These are phyloP conservation scores for Solanum virginianum DNA, from an alignment of 257 asterid genomes.

Conservation along the genomic window DNA sequence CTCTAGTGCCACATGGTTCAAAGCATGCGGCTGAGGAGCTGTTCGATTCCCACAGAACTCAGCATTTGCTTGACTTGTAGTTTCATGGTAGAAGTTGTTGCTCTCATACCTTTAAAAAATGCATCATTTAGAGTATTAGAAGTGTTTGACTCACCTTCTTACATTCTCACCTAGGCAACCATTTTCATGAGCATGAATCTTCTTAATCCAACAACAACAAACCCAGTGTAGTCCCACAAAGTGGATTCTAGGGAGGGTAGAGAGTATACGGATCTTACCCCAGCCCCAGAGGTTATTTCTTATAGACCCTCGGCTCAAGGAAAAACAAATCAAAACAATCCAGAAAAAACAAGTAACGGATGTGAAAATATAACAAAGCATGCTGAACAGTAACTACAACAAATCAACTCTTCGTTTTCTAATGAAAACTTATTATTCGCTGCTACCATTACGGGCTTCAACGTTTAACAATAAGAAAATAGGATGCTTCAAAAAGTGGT, in stretches of 20 bases:
- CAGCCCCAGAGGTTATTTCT: not conserved
- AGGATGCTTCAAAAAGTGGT: not conserved
- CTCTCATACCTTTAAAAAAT: slow-evolving; percentile 53
- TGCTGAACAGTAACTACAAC: not conserved
- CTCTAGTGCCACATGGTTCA: slow-evolving; percentile 18
- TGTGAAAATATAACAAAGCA: not conserved
- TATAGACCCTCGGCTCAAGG: not conserved
- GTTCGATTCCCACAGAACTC: slow-evolving; percentile 56
- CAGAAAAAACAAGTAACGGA: not conserved
- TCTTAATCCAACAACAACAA: not conserved
- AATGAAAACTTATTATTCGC: not conserved
- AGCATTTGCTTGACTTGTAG: slow-evolving; percentile 50
- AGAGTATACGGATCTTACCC: not conserved
- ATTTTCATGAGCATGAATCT: not conserved
- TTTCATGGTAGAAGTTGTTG: slow-evolving; percentile 51
- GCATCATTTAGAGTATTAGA: not conserved
- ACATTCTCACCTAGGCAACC: not conserved
- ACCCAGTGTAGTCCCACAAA: not conserved
- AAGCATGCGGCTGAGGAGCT: slow-evolving; percentile 29
- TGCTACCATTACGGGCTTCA: not conserved
- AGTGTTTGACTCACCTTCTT: not conserved
- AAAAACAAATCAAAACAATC: not conserved
- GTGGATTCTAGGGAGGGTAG: not conserved
- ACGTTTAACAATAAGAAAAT: not conserved
- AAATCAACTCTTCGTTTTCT: not conserved